Evolutionary conservation across 2,329 filamentous ascomycete genomes (phyloP).

Genomic region (Verticillium isaacii): DNA sequence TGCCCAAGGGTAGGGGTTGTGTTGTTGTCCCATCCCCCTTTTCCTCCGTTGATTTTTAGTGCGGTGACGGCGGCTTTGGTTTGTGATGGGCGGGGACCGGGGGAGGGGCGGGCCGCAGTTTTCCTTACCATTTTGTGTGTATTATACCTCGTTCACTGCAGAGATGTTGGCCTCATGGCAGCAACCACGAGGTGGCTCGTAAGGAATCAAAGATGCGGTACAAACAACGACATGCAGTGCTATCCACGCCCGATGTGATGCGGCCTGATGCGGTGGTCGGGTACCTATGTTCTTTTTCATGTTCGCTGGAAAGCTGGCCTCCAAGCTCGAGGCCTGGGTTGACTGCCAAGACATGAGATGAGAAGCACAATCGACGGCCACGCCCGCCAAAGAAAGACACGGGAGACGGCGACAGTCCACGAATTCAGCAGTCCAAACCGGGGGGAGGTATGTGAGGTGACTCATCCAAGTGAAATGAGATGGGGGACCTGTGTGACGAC

Average conservation of each 20-base stretch:
- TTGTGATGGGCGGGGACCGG: neutral
- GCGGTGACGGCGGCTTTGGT: neutral
- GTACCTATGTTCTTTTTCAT: neutral
- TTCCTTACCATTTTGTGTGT: conserved; percentile 6
- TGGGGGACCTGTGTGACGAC: too few species aligned
- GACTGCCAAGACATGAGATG: too few species aligned
- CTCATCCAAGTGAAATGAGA: too few species aligned
- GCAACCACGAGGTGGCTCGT: neutral
- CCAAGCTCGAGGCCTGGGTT: too few species aligned
- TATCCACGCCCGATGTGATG: neutral
- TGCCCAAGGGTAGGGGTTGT: neutral
- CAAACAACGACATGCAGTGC: neutral
- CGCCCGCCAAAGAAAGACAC: too few species aligned
- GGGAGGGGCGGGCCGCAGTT: neutral
- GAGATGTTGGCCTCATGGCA: conserved; percentile 7
- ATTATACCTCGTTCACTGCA: conserved; percentile 12
- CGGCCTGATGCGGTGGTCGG: neutral
- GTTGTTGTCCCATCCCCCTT: neutral
- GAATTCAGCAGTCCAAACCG: too few species aligned
- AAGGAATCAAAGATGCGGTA: neutral
- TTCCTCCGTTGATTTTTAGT: neutral
- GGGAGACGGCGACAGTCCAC: too few species aligned
- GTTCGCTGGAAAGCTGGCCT: too few species aligned
- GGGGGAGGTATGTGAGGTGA: too few species aligned
- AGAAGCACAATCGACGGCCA: too few species aligned